Evolutionary conservation across 306 rosid species (phyloP), one percentile per base, ranked within the genome.

Genomic region (Mucuna pruriens): DNA sequence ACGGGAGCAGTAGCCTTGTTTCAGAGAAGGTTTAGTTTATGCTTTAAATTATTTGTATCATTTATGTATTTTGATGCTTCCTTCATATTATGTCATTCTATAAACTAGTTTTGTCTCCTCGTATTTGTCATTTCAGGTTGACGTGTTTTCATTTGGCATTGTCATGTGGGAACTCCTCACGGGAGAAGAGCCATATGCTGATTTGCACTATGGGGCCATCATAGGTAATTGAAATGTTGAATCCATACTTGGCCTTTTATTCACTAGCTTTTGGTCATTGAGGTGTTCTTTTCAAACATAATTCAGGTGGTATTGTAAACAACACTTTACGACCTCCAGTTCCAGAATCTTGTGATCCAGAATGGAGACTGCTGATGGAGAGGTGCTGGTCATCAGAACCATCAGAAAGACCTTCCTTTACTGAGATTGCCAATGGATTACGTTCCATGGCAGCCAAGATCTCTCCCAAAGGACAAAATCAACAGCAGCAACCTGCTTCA

Each of bases 81-180:
- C 39, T 49, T 40, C 29, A 49, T 69, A 76, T 69, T 16, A 52
- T 78, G 64, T 73, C 11, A 26, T 23, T 76, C 54, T 76, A 42
- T 61, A 34, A 65, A 33, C 69, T 65, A 34, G 61, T 62, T 63
- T 22, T 71, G 76, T 23, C 2, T 54, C 67, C 17, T 61, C 33
- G 62, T 51, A 64, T 39, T 42, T 79, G 1, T 70, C 82, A 49
- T 85, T 34, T 64, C 80, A 92, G 99, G 99, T 92, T 82, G 97
- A 95, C 39, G 97, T 90, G 71, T 91, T 95, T 80, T 95, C 97
- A 15, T 91, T 89, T 81, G 97, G 92, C 40, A 93, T 95, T 51
- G 97, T 91, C 77, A 40, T 92, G 89, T 95, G 99, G 99, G 97
- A 95, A 87, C 94, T 95, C 84, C 92, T 92, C 36, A 92, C 97